Percentiles rank a stretch among this genome's conserved stretches.
phyloP scores from a whole-genome alignment of 1,284 basidiomycete genomes.

The Boletellus dicymbophilus region DNA sequence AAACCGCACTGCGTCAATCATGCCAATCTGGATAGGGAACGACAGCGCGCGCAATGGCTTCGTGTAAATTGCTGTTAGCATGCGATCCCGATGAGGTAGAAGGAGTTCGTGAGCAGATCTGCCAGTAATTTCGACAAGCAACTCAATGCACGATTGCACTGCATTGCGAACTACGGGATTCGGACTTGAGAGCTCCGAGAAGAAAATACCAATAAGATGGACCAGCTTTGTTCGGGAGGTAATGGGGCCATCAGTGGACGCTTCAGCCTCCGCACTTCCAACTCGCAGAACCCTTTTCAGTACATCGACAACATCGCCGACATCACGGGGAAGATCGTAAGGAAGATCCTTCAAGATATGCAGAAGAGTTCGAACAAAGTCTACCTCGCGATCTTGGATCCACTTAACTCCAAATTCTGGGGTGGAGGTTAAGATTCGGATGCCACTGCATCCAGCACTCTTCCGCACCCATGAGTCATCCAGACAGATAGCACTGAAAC shows the following conservation, averaged over 20 bases:
- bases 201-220: conserved; percentile 82
- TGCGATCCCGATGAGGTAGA: conserved; percentile 83
- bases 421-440: conserved; percentile 76
- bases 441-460: conserved; percentile 84
- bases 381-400: conserved; percentile 88
- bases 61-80: conserved; percentile 90
- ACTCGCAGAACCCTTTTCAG: conserved; percentile 78
- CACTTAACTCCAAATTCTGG: conserved; percentile 78
- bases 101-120: conserved; percentile 81
- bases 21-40: conserved; percentile 96
- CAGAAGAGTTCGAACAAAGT: conserved; percentile 89
- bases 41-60: conserved; percentile 97
- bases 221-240: conserved; percentile 55
- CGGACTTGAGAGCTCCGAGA: conserved; percentile 88
- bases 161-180: conserved; percentile 87
- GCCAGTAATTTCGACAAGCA: conserved; percentile 78
- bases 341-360: conserved; percentile 98
- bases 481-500: conserved; percentile 83
- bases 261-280: conserved; percentile 58
- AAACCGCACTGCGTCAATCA: conserved; percentile 97
- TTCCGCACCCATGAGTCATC: conserved; percentile 90
- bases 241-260: conserved; percentile 40
- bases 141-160: conserved; percentile 80
- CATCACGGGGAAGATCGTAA: conserved; percentile 83
- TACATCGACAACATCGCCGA: conserved; percentile 80